A percentile compares a stretch with the other conserved stretches of the same genome.
Evolutionary conservation across 108 stramenopile genomes (phyloP).

Genomic region (Nitzschia sp.): DNA sequence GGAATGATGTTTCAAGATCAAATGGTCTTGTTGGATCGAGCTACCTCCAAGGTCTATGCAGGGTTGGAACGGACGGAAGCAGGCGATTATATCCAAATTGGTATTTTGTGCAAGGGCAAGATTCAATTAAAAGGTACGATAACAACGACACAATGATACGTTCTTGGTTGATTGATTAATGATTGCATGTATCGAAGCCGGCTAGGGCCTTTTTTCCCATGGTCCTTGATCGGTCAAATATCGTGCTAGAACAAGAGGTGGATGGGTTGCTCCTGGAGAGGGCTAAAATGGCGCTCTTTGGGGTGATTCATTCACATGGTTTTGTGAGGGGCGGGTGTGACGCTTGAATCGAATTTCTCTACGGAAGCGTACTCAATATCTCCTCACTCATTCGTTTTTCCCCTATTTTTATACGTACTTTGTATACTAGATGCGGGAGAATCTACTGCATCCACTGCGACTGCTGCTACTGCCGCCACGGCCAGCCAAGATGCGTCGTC

Average conservation of each 20-base stretch:
- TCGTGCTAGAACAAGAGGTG: constrained; percentile 41
- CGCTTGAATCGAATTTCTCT: constrained; percentile 40
- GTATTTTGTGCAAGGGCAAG: constrained; percentile 28
- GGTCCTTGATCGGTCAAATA: constrained; percentile 47
- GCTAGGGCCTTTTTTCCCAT: constrained; percentile 18
- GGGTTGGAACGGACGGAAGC: constrained; percentile 40
- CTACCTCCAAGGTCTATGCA: constrained; percentile 51
- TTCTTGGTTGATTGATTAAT: constrained; percentile 24
- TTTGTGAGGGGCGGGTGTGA: constrained; percentile 55
- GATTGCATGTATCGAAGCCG: constrained; percentile 63
- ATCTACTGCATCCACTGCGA: not conserved
- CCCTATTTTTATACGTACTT: not conserved
- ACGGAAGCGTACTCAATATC: constrained; percentile 70
- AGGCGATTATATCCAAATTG: constrained; percentile 50
- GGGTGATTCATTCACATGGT: not conserved
- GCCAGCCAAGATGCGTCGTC: not conserved
- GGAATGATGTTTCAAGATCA: constrained; percentile 48
- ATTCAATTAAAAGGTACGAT: constrained; percentile 18
- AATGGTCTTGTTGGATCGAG: constrained; percentile 56
- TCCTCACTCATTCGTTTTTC: constrained; percentile 25
- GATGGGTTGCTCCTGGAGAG: not conserved
- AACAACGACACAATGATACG: no score
- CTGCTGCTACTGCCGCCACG: not conserved
- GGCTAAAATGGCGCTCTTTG: constrained; percentile 10
- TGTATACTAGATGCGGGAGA: not conserved